Evolutionary conservation across 2,329 filamentous ascomycete species (phyloP), one percentile per base, ranked within the genome.

Genomic region (Botryosphaeria agaves): DNA sequence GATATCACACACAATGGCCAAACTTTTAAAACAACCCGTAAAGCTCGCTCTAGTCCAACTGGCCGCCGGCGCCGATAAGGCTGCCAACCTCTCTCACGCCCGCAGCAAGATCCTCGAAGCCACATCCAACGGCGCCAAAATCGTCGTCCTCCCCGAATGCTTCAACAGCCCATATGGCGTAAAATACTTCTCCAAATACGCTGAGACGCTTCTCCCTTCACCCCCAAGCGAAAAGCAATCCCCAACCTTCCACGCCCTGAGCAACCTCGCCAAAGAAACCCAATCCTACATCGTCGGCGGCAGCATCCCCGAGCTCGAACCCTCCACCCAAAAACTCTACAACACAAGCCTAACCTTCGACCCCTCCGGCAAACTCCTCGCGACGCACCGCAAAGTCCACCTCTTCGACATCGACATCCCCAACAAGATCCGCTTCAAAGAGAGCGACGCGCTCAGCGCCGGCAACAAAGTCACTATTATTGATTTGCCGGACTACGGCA

Each of bases 131-230:
- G 87, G 87, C 41, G 83, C 87, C 36, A 73, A 79, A 34, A 73
- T 98, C 35, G 76, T 95, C 40, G 83, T 95, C 19, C 70, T 98
- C 12, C 89, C 89, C 20, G 89, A 98, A 61, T 98, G 89, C 66
- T 98, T 98, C 72, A 98, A 98, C 63, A 91, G 81, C 25, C 89
- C 89, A 6, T 98, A 98, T 56, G 89, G 89, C 41, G 84, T 75
- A 41, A 67, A 83, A 47, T 85, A 76, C 64, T 98, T 98, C 58
- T 77, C 85, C 32, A 70, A 75, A 36, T 95, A 95, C 54, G 85
- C 89, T 41, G 89, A 98, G 57, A 76, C 72, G 2, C 73, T 95
- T n/a, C 62, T 70, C 1, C 82, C 83, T 1, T 76, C 73, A 3
- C 81, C 83, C 17, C 82, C 84, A 0, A 61, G 73, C 3, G 51